Conservation (phyloP, 2,329 filamentous ascomycete genomes). For the Penicillium occitanis region DNA sequence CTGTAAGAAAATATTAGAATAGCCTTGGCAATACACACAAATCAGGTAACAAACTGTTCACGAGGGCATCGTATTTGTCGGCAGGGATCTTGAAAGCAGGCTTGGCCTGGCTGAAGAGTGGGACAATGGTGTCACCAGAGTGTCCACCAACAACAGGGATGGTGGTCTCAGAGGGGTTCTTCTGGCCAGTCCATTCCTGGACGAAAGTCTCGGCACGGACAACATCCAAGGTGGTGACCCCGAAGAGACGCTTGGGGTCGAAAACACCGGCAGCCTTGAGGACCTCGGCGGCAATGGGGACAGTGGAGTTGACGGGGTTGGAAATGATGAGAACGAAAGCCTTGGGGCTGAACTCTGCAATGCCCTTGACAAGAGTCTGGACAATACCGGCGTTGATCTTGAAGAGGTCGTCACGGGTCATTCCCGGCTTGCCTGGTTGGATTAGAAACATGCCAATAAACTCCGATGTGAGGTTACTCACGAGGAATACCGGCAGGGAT, state of each 20-base stretch:
- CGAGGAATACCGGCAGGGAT: slow-evolving; percentile 98
- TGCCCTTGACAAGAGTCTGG: slow-evolving; percentile 83
- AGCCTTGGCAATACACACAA: background rate
- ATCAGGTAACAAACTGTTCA: slow-evolving; percentile 65
- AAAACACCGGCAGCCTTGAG: slow-evolving; percentile 92
- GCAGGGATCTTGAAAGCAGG: slow-evolving; percentile 76
- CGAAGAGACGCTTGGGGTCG: slow-evolving; percentile 92
- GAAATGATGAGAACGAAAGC: slow-evolving; percentile 96
- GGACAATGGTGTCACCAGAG: slow-evolving; percentile 97
- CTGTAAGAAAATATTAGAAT: slow-evolving; percentile 35
- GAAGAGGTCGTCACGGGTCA: slow-evolving; percentile 99
- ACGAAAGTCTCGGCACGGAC: slow-evolving; percentile 98
- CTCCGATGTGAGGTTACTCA: slow-evolving; percentile 51
- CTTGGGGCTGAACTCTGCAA: slow-evolving; percentile 85
- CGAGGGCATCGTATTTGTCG: slow-evolving; percentile 85
- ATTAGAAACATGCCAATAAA: slow-evolving; percentile 24
- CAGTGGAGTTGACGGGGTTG: slow-evolving; percentile 99
- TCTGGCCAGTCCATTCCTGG: slow-evolving; percentile 76
- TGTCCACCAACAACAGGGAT: slow-evolving; percentile 96
- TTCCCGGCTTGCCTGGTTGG: slow-evolving; percentile 85
- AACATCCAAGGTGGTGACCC: slow-evolving; percentile 97
- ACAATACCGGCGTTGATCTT: slow-evolving; percentile 99
- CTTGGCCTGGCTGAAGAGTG: slow-evolving; percentile 88
- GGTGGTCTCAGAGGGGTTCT: slow-evolving; percentile 76
- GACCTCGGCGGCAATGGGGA: slow-evolving; percentile 95